phyloP scores from a whole-genome alignment of 2,329 filamentous ascomycete genomes.

The Cercospora zeina region DNA sequence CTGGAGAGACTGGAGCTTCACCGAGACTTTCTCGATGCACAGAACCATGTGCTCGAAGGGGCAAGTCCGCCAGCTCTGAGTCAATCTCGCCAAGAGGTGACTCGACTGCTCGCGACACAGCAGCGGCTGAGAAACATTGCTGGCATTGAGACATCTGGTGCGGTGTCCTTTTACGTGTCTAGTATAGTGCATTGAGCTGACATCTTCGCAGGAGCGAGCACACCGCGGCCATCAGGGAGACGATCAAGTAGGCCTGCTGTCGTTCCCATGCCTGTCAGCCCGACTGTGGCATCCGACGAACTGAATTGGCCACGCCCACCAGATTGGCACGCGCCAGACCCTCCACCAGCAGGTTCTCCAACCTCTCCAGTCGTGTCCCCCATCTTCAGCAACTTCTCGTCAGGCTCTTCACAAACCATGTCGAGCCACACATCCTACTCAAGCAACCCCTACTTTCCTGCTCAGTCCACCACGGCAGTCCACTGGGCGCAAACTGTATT shows the following conservation, averaged over 20 bases:
- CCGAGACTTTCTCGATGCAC: conserved; percentile 51
- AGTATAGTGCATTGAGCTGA: conserved; percentile 1
- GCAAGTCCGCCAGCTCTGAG: conserved; percentile 9
- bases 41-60: conserved; percentile 29
- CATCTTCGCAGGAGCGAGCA: conserved; percentile 20
- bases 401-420: conserved; percentile 46
- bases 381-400: conserved; percentile 42
- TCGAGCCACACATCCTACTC: conserved; percentile 38
- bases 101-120: conserved; percentile 21
- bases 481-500: conserved; percentile 51
- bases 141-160: conserved; percentile 12
- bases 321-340: conserved; percentile 11
- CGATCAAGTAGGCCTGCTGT: conserved; percentile 16
- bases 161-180: neutral
- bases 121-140: conserved; percentile 15
- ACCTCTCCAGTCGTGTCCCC: conserved; percentile 40
- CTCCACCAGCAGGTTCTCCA: conserved; percentile 41
- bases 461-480: conserved; percentile 23
- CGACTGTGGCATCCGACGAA: conserved; percentile 23
- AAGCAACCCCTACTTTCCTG: conserved; percentile 20
- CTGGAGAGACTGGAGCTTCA: conserved; percentile 53
- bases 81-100: conserved; percentile 8
- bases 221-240: conserved; percentile 23
- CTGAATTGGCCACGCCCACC: conserved; percentile 4
- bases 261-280: conserved; percentile 26